A percentile compares a stretch with the other conserved stretches of the same genome.
phyloP scores from a whole-genome alignment of 2,329 filamentous ascomycete genomes.

The Aspergillus melleus region DNA sequence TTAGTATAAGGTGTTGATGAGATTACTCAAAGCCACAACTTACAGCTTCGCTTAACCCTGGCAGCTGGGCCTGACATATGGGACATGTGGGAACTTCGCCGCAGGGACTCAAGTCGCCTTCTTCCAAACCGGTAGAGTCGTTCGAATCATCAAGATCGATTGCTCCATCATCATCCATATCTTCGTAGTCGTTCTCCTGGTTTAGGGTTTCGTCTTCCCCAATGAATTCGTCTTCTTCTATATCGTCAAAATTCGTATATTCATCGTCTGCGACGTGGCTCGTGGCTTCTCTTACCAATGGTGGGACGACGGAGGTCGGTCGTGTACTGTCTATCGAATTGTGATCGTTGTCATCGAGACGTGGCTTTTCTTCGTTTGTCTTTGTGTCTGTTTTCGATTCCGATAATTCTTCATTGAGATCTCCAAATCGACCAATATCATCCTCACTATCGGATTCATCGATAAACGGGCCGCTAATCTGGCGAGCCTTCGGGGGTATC shows the following conservation, averaged over 20 bases:
- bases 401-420: conserved; percentile 14
- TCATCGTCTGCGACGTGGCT: conserved; percentile 49
- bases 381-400: neutral
- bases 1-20: neutral
- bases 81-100: conserved; percentile 60
- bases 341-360: conserved; percentile 10
- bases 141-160: conserved; percentile 27
- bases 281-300: conserved; percentile 52
- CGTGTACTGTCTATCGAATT: conserved; percentile 12
- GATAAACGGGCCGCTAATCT: conserved; percentile 40
- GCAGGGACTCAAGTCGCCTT: conserved; percentile 17
- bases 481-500: conserved; percentile 10
- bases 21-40: conserved; percentile 10
- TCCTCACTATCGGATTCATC: conserved; percentile 58
- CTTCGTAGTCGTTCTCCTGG: conserved; percentile 43
- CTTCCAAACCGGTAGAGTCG: conserved; percentile 16
- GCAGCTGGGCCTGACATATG: conserved; percentile 69
- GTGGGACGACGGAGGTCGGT: conserved; percentile 33
- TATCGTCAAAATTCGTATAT: conserved; percentile 56
- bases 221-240: conserved; percentile 63
- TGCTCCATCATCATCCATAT: conserved; percentile 31
- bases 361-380: neutral
- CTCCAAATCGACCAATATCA: conserved; percentile 31
- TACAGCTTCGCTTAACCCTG: conserved; percentile 53
- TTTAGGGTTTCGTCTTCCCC: conserved; percentile 64